Evolutionary conservation across 2,329 filamentous ascomycete genomes (phyloP), one percentile per base, ranked within the genome.

Genomic region (Pyrenophora graminea): DNA sequence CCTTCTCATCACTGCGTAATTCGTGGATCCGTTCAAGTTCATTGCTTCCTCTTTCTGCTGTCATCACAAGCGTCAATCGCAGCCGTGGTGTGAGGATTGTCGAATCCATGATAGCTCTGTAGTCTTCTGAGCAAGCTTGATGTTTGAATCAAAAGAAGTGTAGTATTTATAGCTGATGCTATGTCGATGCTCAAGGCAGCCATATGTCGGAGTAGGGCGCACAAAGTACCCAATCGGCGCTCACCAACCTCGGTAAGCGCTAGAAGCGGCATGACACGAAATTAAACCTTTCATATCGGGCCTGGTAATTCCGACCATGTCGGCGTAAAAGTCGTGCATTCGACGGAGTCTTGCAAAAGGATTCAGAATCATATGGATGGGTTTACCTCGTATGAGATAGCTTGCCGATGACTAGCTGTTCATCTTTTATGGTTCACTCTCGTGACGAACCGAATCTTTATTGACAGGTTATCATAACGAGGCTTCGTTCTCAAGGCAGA

Each of bases 21-120:
- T 65, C 55, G 45, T 73, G 68, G n/a, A 70, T 21, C 69, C 69
- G 72, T n/a, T 60, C 58, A n/a, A 72, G 43, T 43, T 72, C 71
- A 17, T 55, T 53, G 54, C 67, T 69, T 41, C 64, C 68, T 47
- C 51, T 49, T 19, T 67, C 66, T 9, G 62, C 62, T 30, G 51
- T 63, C 17, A 58, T 62, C 21, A 73, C 21, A 12, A 70, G 60
- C 12, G 66, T 71, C 41, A 73, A 51, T 33, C 69, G 64, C 12
- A 73, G 54, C 21, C 64, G 61, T 10, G 67, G 58, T 4, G 71
- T 73, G 25, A 53, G 58, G 13, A 72, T 39, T 12, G 55, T 41
- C 12, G 45, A 21, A 2, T 72, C 64, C 70, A 72, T 71, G 21
- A 23, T 43, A 25, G 2, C 3, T 21, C 13, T 4, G 12, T 8